Evolutionary conservation across 176 grass and related monocot genomes (phyloP), one percentile per base, ranked within the genome.

Genomic region (Zea luxurians): DNA sequence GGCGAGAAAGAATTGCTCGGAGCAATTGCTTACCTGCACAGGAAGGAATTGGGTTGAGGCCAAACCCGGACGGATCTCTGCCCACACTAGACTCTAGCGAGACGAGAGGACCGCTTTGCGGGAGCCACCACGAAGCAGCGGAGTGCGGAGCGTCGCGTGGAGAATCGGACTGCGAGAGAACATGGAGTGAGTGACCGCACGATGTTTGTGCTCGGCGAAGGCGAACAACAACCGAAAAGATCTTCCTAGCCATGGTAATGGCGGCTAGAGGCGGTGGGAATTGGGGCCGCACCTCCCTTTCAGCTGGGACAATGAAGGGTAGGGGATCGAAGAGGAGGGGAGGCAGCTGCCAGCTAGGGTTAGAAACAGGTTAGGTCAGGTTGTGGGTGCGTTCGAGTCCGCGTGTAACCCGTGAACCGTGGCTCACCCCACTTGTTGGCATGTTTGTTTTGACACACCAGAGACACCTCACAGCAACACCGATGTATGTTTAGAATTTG

Each of bases 361-460:
- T 64, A 72, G 57, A 34, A 68, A 37, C 15, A 20, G 63, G 11
- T 62, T 53, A 44, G 52, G 73, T 76, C 42, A 57, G 73, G 20
- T 62, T 5, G 20, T 20, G 20, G 68, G 73, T 40, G 54, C 20
- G 40, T 27, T 10, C 38, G 73, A 42, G 17, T 27, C 17, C 54
- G 73, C 58, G 17, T 21, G 27, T 27, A 27, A 27, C 27, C 27
- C 27, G 27, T 27, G 27, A 27, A 27, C 27, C 27, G 27, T 27
- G 27, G 27, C 27, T 27, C 27, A 27, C 27, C 27, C 27, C 27
- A 27, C 27, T 27, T 27, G 27, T 27, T 27, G 27, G 27, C 27
- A 27, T 1, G 1, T 27, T 27, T 27, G 27, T 27, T 27, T 27
- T 27, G 27, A 27, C 27, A 27, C 27, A 0, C 27, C 27, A 1